Evolutionary conservation across 176 grass and related monocot species (phyloP).

Genomic region (Eragrostis nindensis): DNA sequence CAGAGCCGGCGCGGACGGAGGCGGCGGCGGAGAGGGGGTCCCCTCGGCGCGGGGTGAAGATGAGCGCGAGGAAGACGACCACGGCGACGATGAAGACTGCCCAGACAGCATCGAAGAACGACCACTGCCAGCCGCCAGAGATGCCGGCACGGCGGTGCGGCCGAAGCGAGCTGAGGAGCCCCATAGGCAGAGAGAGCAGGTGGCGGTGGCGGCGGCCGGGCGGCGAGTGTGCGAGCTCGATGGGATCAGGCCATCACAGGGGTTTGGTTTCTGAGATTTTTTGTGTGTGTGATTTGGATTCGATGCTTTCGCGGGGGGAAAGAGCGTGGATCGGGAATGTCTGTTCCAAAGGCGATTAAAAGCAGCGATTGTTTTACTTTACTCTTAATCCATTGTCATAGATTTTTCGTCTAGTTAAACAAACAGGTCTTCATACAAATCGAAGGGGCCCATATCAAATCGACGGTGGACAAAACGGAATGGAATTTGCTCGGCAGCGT

Average conservation of each 20-base stretch:
- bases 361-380: neutral
- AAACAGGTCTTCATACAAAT: no score
- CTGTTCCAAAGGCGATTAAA: neutral
- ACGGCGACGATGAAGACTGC: constrained; percentile 66
- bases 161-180: constrained; percentile 71
- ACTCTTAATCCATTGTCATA: no score
- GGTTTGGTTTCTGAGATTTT: constrained; percentile 12
- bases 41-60: constrained; percentile 73
- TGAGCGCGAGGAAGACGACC: constrained; percentile 81
- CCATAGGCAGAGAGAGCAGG: constrained; percentile 23
- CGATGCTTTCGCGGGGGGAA: constrained; percentile 4
- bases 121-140: constrained; percentile 70
- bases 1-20: constrained; percentile 18
- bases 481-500: neutral
- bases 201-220: neutral
- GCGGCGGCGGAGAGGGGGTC: constrained; percentile 15
- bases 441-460: no score
- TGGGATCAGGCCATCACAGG: constrained; percentile 32
- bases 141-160: constrained; percentile 54
- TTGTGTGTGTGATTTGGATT: constrained; percentile 1
- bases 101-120: constrained; percentile 69
- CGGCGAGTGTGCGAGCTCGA: constrained; percentile 18
- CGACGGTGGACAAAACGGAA: neutral
- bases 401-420: no score
- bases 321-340: constrained; percentile 4